Evolutionary conservation across 1,284 basidiomycete genomes (phyloP).

Genomic region (Sporisorium scitamineum): DNA sequence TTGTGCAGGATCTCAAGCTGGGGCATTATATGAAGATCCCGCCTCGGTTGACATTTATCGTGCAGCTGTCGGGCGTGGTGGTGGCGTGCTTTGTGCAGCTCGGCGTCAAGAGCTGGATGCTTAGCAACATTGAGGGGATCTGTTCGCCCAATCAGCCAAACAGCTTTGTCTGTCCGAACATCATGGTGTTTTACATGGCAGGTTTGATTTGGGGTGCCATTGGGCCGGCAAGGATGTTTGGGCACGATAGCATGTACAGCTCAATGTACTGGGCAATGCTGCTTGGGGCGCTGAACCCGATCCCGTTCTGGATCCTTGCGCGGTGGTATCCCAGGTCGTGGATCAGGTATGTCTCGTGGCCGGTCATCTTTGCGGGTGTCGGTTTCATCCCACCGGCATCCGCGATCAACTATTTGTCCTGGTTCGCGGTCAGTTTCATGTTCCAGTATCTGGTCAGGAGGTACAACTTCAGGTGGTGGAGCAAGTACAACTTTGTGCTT

Average conservation of each 20-base stretch:
- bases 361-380: constrained; percentile 84
- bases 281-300: constrained; percentile 56
- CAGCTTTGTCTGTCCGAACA: too few relatives aligned
- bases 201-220: too few relatives aligned
- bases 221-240: too few relatives aligned
- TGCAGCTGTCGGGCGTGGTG: constrained; percentile 81
- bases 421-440: constrained; percentile 86
- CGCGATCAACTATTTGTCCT: constrained; percentile 93
- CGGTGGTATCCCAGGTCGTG: constrained; percentile 76
- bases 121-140: too few relatives aligned
- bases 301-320: constrained; percentile 75
- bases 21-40: constrained; percentile 98
- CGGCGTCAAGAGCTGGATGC: too few relatives aligned
- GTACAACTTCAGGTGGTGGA: constrained; percentile 90
- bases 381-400: constrained; percentile 86
- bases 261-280: constrained; percentile 72
- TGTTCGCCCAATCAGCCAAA: too few relatives aligned
- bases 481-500: constrained; percentile 75
- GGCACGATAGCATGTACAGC: too few relatives aligned
- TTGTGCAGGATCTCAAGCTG: constrained; percentile 91
- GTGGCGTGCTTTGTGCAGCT: constrained; percentile 84
- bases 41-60: constrained; percentile 84
- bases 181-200: too few relatives aligned
- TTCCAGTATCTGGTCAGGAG: constrained; percentile 89
- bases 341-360: constrained; percentile 84